Evolutionary conservation across 2,329 filamentous ascomycete genomes (phyloP), one percentile per base, ranked within the genome.

Genomic region (Sphaerulina populicola): DNA sequence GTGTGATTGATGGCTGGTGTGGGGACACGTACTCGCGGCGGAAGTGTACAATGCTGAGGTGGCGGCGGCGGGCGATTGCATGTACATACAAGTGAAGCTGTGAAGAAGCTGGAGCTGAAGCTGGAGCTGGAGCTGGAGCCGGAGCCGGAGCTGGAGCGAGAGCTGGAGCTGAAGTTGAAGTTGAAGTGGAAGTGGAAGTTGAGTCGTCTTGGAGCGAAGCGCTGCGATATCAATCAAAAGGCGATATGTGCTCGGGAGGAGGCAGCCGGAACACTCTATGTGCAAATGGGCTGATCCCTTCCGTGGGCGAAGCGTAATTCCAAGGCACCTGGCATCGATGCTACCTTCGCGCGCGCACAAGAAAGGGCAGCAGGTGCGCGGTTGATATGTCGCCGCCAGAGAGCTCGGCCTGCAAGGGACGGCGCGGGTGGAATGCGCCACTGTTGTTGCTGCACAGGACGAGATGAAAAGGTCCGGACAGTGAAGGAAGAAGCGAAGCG

Each of bases 261-360:
- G 40, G 43, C 44, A 41, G 51, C 51, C 53, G 54, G 50, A 49
- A 55, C 30, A 50, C 53, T 49, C 53, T 61, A 60, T 59, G 57
- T 57, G 59, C 56, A 61, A 55, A 52, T 44, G 51, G 57, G 49
- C 42, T 52, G 47, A 60, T 58, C 58, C 57, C 58, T 62, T 54
- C 54, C 52, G 52, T 45, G 46, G 44, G 29, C 21, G 43, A 57
- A 59, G 55, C 41, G 46, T 51, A 56, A 57, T 57, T 47, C 52
- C 52, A 42, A 44, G 55, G 48, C 46, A 47, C 42, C 40, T 48
- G 46, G 46, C 46, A 48, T 48, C 46, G 50, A 49, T 50, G 49
- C 44, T 43, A 49, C 18, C 3, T 27, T 4, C 6, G 4, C 23
- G 23, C 23, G 23, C 23, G 23, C 23, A 44, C 31, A 38, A 35